These are phyloP conservation scores for Rhizopus stolonifer DNA, from an alignment of 371 early-diverging fungal genomes.

Conservation along the genomic window DNA sequence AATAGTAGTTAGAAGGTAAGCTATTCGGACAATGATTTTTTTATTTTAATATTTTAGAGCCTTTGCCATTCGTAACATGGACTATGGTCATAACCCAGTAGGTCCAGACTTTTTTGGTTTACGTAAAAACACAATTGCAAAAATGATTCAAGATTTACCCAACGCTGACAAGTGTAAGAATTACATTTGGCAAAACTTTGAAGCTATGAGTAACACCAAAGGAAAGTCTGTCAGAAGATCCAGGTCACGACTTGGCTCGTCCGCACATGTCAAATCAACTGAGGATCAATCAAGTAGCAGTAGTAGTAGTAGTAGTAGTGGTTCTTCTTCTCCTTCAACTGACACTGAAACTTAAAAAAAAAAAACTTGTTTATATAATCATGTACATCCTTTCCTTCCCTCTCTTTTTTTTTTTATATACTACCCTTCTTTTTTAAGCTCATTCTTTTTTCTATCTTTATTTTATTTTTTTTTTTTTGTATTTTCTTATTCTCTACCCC, in stretches of 20 bases:
- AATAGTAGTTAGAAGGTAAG: constrained; percentile 36
- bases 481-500: too few species aligned
- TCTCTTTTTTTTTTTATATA: too few species aligned
- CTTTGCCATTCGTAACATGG: constrained; percentile 68
- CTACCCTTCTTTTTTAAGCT: too few species aligned
- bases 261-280: background rate
- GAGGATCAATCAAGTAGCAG: constrained; percentile 5
- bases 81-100: constrained; percentile 74
- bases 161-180: constrained; percentile 70
- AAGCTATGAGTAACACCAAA: constrained; percentile 32
- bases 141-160: constrained; percentile 86
- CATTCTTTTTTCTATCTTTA: too few species aligned
- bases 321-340: background rate
- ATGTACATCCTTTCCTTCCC: background rate
- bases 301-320: background rate
- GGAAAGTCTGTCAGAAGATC: constrained; percentile 28
- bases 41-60: constrained; percentile 14
- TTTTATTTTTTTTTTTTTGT: too few species aligned
- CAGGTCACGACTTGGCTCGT: constrained; percentile 10
- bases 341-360: background rate
- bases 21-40: background rate
- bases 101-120: constrained; percentile 92
- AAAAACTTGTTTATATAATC: background rate
- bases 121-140: constrained; percentile 80
- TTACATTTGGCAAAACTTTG: constrained; percentile 71